These are phyloP conservation scores for Xerocomus minutiporus DNA, from an alignment of 1,284 basidiomycete genomes.

Conservation along the genomic window DNA sequence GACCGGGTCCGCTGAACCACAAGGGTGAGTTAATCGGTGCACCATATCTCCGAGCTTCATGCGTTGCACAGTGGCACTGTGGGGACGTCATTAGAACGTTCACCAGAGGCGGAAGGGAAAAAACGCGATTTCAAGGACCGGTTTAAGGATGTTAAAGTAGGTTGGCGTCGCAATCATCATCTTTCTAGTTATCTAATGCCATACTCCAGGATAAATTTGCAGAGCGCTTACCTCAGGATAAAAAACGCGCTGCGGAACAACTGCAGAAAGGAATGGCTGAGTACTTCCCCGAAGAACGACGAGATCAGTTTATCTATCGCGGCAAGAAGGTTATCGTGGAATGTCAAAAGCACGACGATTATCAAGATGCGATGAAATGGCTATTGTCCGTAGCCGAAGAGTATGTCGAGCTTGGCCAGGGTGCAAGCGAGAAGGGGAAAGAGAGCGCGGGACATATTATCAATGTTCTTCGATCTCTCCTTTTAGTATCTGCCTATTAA, in stretches of 20 bases:
- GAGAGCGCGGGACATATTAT: constrained; percentile 33
- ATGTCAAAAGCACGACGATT: constrained; percentile 89
- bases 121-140: constrained; percentile 49
- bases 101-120: constrained; percentile 43
- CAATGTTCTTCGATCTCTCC: constrained; percentile 14
- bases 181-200: neutral
- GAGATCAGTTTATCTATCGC: constrained; percentile 57
- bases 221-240: constrained; percentile 38
- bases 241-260: constrained; percentile 37
- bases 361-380: constrained; percentile 80
- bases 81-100: constrained; percentile 12
- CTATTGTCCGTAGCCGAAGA: constrained; percentile 68
- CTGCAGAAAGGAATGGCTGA: constrained; percentile 42
- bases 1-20: constrained; percentile 19
- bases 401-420: constrained; percentile 68
- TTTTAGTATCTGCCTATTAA: constrained; percentile 3
- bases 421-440: constrained; percentile 41
- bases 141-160: constrained; percentile 38
- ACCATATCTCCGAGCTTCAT: neutral
- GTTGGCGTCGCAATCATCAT: constrained; percentile 7
- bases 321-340: constrained; percentile 72
- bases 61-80: neutral
- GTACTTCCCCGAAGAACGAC: constrained; percentile 63
- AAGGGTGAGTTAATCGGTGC: constrained; percentile 8
- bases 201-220: constrained; percentile 20